Percentiles rank a stretch among this genome's conserved stretches.
phyloP scores from a whole-genome alignment of 345 rosid species.

The Crucihimalaya himalaica region DNA sequence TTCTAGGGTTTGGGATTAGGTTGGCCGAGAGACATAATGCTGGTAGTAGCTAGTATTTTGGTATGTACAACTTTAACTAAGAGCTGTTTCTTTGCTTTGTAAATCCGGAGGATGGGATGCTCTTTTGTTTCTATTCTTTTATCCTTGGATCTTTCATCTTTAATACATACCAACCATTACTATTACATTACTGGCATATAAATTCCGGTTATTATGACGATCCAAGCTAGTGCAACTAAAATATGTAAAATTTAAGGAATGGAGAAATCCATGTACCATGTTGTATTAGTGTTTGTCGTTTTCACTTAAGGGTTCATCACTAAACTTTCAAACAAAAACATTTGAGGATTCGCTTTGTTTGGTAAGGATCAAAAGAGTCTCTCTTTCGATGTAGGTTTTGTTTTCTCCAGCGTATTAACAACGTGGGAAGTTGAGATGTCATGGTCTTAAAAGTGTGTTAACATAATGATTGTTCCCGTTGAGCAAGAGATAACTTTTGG shows the following conservation, averaged over 20 bases:
- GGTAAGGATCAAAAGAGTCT: not conserved
- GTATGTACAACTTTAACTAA: slow-evolving; percentile 25
- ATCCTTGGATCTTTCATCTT: not conserved
- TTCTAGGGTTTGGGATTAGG: slow-evolving; percentile 30
- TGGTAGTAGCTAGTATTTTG: slow-evolving; percentile 37
- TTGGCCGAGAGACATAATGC: slow-evolving; percentile 28
- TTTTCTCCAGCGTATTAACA: not conserved
- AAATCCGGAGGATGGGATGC: slow-evolving; percentile 38
- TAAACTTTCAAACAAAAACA: not conserved
- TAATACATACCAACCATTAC: not conserved
- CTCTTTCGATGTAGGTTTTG: slow-evolving; percentile 19
- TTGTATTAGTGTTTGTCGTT: not conserved
- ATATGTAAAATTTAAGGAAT: not conserved
- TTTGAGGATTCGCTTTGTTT: not conserved
- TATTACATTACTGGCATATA: not conserved
- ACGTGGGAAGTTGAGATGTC: slow-evolving; percentile 3
- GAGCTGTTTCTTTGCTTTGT: slow-evolving; percentile 36
- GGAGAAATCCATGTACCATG: not conserved
- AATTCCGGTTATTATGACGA: no score
- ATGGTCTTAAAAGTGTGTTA: slow-evolving; percentile 9
- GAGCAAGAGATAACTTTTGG: slow-evolving; percentile 1
- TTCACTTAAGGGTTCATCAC: not conserved
- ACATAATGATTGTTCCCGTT: not conserved
- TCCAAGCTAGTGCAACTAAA: not conserved
- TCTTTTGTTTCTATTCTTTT: slow-evolving; percentile 29